phyloP scores from a whole-genome alignment of 2,329 filamentous ascomycete genomes.

The Chaetomium olivaceum region DNA sequence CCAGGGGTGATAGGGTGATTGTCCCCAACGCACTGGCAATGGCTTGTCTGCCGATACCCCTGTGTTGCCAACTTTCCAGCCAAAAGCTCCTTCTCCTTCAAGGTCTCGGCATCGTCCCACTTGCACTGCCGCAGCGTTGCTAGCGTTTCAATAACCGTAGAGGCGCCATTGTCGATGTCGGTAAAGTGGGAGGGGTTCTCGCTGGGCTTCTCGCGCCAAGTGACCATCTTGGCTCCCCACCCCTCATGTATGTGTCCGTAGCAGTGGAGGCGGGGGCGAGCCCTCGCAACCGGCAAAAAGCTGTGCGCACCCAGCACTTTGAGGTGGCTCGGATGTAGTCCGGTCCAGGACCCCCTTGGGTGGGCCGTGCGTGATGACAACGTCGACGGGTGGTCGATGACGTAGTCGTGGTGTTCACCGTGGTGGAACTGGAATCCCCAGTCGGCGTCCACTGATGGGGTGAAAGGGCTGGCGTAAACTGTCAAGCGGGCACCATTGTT shows the following conservation, averaged over 20 bases:
- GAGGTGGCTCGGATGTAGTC: slow-evolving; percentile 19
- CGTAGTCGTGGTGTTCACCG: slow-evolving; percentile 42
- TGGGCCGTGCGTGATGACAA: slow-evolving; percentile 58
- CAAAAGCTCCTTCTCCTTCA: not conserved
- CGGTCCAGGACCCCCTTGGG: slow-evolving; percentile 53
- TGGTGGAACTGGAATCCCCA: slow-evolving; percentile 54
- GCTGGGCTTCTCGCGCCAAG: not conserved
- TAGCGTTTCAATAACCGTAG: not conserved
- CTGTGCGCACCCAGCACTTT: slow-evolving; percentile 1
- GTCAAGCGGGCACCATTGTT: slow-evolving; percentile 51
- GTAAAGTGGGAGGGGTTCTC: not conserved
- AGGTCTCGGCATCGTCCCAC: not conserved
- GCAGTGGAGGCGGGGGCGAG: slow-evolving; percentile 22
- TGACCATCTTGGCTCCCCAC: not conserved
- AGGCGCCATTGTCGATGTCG: not conserved
- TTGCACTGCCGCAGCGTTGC: not conserved
- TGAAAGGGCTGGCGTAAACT: slow-evolving; percentile 57
- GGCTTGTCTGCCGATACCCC: not conserved
- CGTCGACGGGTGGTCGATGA: slow-evolving; percentile 42
- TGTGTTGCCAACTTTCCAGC: not conserved
- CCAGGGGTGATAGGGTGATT: not conserved
- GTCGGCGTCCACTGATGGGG: slow-evolving; percentile 44
- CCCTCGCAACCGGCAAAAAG: slow-evolving; percentile 17
- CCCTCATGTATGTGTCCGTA: slow-evolving; percentile 14
- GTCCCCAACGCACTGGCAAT: not conserved